Percentiles rank a stretch among this genome's conserved stretches.
Conservation (phyloP, 495 filamentous ascomycete genomes). For the Cairneyella variabilis region DNA sequence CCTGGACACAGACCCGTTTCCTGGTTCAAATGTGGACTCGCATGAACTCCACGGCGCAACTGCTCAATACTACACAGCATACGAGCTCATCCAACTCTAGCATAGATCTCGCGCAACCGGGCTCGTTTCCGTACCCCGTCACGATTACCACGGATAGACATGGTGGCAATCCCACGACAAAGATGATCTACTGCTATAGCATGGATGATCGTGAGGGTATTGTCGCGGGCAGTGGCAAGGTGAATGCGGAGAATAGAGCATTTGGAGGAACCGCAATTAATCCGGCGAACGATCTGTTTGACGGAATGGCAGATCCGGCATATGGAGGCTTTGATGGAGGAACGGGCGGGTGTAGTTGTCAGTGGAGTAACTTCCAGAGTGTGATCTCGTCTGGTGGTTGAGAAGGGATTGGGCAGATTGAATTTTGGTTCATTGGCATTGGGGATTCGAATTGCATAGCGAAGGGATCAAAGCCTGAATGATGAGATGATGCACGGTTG, state of each 20-base stretch:
- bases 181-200: constrained; percentile 68
- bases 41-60: constrained; percentile 38
- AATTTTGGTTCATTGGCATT: too few species aligned
- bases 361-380: constrained; percentile 63
- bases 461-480: too few species aligned
- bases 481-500: too few species aligned
- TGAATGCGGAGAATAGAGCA: constrained; percentile 55
- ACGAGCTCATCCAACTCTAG: constrained; percentile 37
- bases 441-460: too few species aligned
- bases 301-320: constrained; percentile 31
- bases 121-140: constrained; percentile 82
- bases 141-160: constrained; percentile 80
- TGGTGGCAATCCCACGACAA: constrained; percentile 58
- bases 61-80: constrained; percentile 31
- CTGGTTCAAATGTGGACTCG: constrained; percentile 90
- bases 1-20: constrained; percentile 80
- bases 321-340: constrained; percentile 66
- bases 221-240: constrained; percentile 42
- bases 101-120: constrained; percentile 56
- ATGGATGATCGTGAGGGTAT: constrained; percentile 52
- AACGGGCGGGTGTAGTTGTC: constrained; percentile 68
- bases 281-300: constrained; percentile 46
- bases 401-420: not conserved
- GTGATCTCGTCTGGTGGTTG: not conserved
- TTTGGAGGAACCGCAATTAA: constrained; percentile 61